Conservation (phyloP, 2,329 filamentous ascomycete genomes). For the Arthrobotrys megalospora region DNA sequence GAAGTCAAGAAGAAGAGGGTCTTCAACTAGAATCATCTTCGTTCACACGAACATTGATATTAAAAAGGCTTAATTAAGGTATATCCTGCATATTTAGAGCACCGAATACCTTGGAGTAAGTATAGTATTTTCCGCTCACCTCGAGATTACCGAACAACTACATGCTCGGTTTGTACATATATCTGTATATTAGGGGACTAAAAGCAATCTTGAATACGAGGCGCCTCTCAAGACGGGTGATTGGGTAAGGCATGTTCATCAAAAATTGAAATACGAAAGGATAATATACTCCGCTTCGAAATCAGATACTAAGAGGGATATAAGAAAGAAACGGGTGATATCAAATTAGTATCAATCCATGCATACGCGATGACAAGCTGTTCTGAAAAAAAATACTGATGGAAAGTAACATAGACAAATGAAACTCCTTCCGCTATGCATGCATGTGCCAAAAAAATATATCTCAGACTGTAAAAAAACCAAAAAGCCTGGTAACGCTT, state of each 20-base stretch:
- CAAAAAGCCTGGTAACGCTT: background rate
- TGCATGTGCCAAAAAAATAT: constrained; percentile 15
- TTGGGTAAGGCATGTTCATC: background rate
- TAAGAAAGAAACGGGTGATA: background rate
- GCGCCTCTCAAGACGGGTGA: background rate
- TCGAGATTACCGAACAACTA: background rate
- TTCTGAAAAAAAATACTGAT: background rate
- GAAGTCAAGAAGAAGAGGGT: constrained; percentile 80
- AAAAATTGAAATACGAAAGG: background rate
- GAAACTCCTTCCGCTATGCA: constrained; percentile 60
- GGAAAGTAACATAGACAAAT: constrained; percentile 19
- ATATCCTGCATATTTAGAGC: background rate
- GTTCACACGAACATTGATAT: background rate
- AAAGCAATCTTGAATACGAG: constrained; percentile 14
- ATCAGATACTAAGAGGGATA: background rate
- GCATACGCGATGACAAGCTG: background rate
- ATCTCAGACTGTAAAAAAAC: constrained; percentile 1
- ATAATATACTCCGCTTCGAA: constrained; percentile 4
- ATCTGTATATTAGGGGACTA: constrained; percentile 22
- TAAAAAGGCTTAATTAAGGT: background rate
- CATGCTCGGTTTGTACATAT: constrained; percentile 23
- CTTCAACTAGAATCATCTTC: constrained; percentile 27
- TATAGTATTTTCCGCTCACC: constrained; percentile 30
- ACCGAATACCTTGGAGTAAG: constrained; percentile 7
- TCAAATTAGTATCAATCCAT: constrained; percentile 6